Percentiles rank a stretch among this genome's conserved stretches.
Evolutionary conservation across 495 filamentous ascomycete species (phyloP).

Genomic region (Hypoxylon lenormandii): DNA sequence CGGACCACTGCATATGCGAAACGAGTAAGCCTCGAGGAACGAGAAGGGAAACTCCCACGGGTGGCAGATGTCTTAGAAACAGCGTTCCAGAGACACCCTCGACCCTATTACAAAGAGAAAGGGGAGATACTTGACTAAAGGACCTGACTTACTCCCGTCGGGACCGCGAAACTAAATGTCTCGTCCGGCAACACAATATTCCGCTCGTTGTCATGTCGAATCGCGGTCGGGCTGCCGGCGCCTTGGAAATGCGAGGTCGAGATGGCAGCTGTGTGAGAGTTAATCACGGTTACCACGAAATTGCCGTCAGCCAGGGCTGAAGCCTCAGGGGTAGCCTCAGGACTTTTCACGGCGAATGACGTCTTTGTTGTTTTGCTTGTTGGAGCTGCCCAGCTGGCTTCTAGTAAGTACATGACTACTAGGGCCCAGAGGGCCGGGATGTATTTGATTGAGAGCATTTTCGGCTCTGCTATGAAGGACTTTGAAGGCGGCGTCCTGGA

Average conservation of each 20-base stretch:
- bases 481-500: too few relatives aligned
- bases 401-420: constrained; percentile 1
- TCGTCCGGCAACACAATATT: constrained; percentile 20
- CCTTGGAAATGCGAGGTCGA: constrained; percentile 37
- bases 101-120: neutral
- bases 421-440: neutral
- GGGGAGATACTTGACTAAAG: neutral
- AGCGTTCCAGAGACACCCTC: too few relatives aligned
- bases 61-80: too few relatives aligned
- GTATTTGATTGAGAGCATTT: neutral
- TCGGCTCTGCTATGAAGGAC: neutral
- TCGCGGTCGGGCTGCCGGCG: constrained; percentile 19
- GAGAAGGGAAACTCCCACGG: too few relatives aligned
- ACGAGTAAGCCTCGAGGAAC: constrained; percentile 11
- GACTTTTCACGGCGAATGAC: neutral
- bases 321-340: neutral
- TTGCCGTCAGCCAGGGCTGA: constrained; percentile 4
- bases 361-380: neutral
- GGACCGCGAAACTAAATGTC: constrained; percentile 30
- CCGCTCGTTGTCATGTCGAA: constrained; percentile 5
- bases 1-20: constrained; percentile 30
- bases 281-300: constrained; percentile 43
- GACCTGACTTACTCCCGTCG: constrained; percentile 40
- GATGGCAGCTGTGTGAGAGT: constrained; percentile 44
- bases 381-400: neutral